Percentiles rank a stretch among this genome's conserved stretches.
Evolutionary conservation across 148 eudicot species (phyloP).

Genomic region (Camellia sinensis): DNA sequence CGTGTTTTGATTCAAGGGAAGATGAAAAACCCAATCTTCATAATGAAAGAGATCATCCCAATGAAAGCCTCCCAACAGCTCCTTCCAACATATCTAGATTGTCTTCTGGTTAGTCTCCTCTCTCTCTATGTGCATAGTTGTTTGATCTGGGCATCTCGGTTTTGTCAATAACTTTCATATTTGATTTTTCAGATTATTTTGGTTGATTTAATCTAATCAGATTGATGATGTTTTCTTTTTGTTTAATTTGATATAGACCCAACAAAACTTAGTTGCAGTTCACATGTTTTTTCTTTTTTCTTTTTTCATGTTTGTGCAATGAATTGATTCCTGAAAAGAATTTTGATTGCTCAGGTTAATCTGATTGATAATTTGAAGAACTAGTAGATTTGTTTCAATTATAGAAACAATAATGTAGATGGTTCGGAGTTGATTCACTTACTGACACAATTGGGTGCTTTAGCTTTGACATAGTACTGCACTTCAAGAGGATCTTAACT

Average conservation of each 20-base stretch:
- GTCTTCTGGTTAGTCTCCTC: constrained; percentile 60
- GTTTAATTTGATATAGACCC: background rate
- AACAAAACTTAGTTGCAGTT: background rate
- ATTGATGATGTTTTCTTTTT: background rate
- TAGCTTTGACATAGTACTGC: background rate
- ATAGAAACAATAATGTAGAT: background rate
- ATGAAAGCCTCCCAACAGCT: constrained; percentile 29
- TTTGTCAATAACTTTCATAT: background rate
- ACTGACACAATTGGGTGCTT: background rate
- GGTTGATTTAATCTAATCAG: background rate
- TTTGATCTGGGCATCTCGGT: constrained; percentile 23
- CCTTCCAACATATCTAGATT: constrained; percentile 70
- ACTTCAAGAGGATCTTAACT: background rate
- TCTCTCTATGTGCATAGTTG: background rate
- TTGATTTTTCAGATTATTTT: background rate
- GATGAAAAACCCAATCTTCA: constrained; percentile 57
- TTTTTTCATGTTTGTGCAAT: background rate
- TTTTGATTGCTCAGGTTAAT: background rate
- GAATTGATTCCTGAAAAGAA: background rate
- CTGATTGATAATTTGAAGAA: background rate
- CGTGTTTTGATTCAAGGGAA: constrained; percentile 88
- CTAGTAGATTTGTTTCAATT: background rate
- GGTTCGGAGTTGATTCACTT: background rate
- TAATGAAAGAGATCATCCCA: constrained; percentile 45
- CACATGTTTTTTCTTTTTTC: background rate